Conservation (phyloP, 257 asterid genomes). For the Mentha longifolia region DNA sequence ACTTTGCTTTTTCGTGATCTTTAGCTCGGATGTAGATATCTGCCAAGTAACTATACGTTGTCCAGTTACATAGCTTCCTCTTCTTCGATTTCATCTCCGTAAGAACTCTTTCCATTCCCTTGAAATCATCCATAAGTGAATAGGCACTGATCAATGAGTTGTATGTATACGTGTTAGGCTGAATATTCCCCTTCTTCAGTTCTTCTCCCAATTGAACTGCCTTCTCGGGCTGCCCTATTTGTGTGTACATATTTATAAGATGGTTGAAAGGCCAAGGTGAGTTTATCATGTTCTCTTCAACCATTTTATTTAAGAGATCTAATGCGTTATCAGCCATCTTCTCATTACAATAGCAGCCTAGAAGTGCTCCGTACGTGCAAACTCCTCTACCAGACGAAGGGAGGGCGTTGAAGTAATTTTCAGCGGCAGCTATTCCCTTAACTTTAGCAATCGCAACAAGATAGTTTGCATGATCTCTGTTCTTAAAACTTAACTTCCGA, state of each 20-base stretch:
- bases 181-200: constrained; percentile 59
- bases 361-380: constrained; percentile 64
- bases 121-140: constrained; percentile 53
- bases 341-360: constrained; percentile 66
- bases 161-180: constrained; percentile 56
- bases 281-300: constrained; percentile 38
- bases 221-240: constrained; percentile 62
- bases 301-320: constrained; percentile 55
- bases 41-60: constrained; percentile 74
- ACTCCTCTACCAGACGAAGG: constrained; percentile 43
- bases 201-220: constrained; percentile 47
- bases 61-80: constrained; percentile 63
- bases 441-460: constrained; percentile 61
- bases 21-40: constrained; percentile 53
- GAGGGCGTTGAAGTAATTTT: constrained; percentile 57
- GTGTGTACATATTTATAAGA: constrained; percentile 63
- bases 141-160: constrained; percentile 64
- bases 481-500: constrained; percentile 47
- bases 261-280: constrained; percentile 54
- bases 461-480: constrained; percentile 50
- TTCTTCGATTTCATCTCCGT: constrained; percentile 60
- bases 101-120: constrained; percentile 71
- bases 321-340: constrained; percentile 64
- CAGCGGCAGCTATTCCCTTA: constrained; percentile 74
- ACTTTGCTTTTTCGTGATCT: constrained; percentile 59